Conservation (phyloP, 2,329 filamentous ascomycete genomes). For the Colletotrichum orbiculare region DNA sequence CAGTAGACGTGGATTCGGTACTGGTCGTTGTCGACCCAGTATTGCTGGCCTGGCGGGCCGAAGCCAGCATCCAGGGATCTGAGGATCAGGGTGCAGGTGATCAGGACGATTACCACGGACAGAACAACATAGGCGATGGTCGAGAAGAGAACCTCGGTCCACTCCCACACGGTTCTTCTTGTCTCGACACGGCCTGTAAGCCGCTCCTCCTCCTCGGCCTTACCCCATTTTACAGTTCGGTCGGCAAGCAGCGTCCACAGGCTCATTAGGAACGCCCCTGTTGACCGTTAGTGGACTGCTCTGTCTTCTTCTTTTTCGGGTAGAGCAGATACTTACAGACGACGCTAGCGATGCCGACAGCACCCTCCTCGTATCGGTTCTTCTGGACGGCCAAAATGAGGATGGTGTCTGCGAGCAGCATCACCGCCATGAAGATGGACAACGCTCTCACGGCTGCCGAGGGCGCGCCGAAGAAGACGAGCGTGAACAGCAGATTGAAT, state of each 20-base stretch:
- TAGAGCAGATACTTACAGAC: conserved; percentile 60
- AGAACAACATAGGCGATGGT: conserved; percentile 78
- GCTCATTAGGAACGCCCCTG: conserved; percentile 80
- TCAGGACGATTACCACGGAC: conserved; percentile 75
- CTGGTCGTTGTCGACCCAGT: conserved; percentile 84
- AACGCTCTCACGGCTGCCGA: conserved; percentile 82
- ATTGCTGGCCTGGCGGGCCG: conserved; percentile 76
- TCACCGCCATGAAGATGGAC: conserved; percentile 72
- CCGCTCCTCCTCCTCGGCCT: conserved; percentile 90
- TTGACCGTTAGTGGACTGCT: too few species aligned
- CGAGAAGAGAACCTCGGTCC: conserved; percentile 81
- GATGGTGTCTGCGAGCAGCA: conserved; percentile 80
- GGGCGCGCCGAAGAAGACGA: conserved; percentile 90
- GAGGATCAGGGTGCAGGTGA: conserved; percentile 83
- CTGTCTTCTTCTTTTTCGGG: not conserved
- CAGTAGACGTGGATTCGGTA: conserved; percentile 91
- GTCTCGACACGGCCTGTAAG: conserved; percentile 91
- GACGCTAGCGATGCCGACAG: conserved; percentile 88
- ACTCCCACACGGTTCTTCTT: conserved; percentile 83
- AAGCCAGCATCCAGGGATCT: conserved; percentile 83
- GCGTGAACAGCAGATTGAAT: conserved; percentile 77
- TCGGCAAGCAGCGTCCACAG: conserved; percentile 84
- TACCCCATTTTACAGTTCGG: conserved; percentile 88
- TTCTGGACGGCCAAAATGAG: conserved; percentile 80
- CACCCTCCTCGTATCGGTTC: conserved; percentile 85